Conservation (phyloP, 805 yeast species). For the Limtongozyma cylindracea region DNA sequence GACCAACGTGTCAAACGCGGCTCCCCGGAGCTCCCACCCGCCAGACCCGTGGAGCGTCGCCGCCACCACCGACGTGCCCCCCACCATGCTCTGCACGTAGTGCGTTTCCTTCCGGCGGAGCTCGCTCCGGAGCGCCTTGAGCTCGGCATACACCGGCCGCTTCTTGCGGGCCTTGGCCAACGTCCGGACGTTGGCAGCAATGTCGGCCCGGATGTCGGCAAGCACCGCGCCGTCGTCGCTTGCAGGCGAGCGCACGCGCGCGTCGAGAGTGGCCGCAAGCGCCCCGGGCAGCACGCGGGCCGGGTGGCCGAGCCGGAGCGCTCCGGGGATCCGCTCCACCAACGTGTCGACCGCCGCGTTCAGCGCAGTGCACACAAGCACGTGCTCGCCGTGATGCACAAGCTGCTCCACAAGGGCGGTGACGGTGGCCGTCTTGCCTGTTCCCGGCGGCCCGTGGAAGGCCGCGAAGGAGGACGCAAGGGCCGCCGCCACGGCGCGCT, state of each 20-base stretch:
- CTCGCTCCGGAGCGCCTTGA: slow-evolving; percentile 49
- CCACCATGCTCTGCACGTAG: slow-evolving; percentile 29
- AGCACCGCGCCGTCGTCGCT: slow-evolving; percentile 22
- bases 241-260: slow-evolving; percentile 31
- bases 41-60: slow-evolving; percentile 83
- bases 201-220: slow-evolving; percentile 45
- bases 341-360: slow-evolving; percentile 84
- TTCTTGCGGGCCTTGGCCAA: slow-evolving; percentile 43
- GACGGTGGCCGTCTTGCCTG: slow-evolving; percentile 64
- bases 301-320: slow-evolving; percentile 68
- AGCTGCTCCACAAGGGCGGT: slow-evolving; percentile 64
- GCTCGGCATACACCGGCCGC: slow-evolving; percentile 37
- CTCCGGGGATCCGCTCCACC: slow-evolving; percentile 36
- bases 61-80: slow-evolving; percentile 41
- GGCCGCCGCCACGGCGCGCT: slow-evolving; percentile 43
- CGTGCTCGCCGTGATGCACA: slow-evolving; percentile 16
- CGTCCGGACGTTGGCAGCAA: slow-evolving; percentile 28
- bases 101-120: slow-evolving; percentile 38
- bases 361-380: slow-evolving; percentile 84
- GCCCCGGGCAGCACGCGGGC: slow-evolving; percentile 48
- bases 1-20: slow-evolving; percentile 52
- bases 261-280: slow-evolving; percentile 51
- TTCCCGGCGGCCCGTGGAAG: slow-evolving; percentile 67
- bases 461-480: slow-evolving; percentile 28
- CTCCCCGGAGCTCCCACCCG: slow-evolving; percentile 26